A percentile compares a stretch with the other conserved stretches of the same genome.
phyloP scores from a whole-genome alignment of 345 rosid genomes.

The Erysimum cheiranthoides region DNA sequence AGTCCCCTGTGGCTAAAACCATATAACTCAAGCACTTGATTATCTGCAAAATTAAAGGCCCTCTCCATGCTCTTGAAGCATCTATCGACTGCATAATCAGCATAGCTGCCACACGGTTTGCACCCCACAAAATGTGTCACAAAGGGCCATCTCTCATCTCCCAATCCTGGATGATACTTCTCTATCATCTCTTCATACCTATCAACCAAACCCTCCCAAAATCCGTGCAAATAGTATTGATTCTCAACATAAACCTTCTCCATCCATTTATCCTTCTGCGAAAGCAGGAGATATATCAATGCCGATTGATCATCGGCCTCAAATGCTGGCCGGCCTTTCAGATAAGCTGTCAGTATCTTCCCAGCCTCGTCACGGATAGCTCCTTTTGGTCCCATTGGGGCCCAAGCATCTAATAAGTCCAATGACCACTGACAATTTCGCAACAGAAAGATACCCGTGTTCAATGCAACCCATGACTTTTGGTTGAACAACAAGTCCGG shows the following conservation, averaged over 20 bases:
- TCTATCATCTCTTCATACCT: conserved; percentile 91
- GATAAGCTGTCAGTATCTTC: conserved; percentile 78
- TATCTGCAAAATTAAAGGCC: conserved; percentile 93
- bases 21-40: conserved; percentile 86
- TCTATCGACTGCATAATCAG: conserved; percentile 85
- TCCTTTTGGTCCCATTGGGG: conserved; percentile 97
- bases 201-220: conserved; percentile 92
- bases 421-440: conserved; percentile 96
- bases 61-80: conserved; percentile 95
- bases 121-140: conserved; percentile 97
- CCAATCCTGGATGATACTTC: conserved; percentile 91
- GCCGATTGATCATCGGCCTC: conserved; percentile 97
- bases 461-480: conserved; percentile 95
- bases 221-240: conserved; percentile 89
- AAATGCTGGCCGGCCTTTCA: conserved; percentile 87
- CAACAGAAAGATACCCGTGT: conserved; percentile 83
- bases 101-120: conserved; percentile 94
- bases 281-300: conserved; percentile 79
- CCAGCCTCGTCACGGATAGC: conserved; percentile 80
- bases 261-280: conserved; percentile 85
- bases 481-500: conserved; percentile 80
- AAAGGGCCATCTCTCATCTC: conserved; percentile 99
- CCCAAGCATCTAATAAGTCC: conserved; percentile 95
- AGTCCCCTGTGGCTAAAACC: conserved; percentile 88
- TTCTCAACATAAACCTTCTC: conserved; percentile 86